Evolutionary conservation across 2,329 filamentous ascomycete species (phyloP).

Genomic region (Ustulina deusta): DNA sequence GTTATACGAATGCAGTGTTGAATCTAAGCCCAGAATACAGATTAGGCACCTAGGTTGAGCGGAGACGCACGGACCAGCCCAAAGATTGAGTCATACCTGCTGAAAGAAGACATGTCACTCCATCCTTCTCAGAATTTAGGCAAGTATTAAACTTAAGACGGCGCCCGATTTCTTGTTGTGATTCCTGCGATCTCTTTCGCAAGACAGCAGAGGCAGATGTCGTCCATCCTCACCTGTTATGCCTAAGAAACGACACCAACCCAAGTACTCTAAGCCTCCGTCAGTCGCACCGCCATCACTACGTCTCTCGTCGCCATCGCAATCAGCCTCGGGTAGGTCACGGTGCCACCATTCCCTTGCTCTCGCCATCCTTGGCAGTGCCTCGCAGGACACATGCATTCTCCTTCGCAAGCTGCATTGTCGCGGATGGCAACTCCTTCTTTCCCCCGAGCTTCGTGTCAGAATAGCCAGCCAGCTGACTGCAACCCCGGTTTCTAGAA

Average conservation of each 20-base stretch:
- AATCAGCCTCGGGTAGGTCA: conserved; percentile 44
- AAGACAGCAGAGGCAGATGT: conserved; percentile 38
- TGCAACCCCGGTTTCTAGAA: conserved; percentile 39
- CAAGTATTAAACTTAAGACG: no score
- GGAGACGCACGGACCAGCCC: background rate
- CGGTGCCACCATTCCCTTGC: background rate
- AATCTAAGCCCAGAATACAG: no score
- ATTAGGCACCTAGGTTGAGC: no score
- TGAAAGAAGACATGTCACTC: background rate
- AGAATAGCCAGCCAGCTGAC: conserved; percentile 1
- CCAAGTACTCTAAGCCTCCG: conserved; percentile 69
- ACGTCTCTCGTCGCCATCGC: conserved; percentile 54
- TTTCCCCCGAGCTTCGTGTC: background rate
- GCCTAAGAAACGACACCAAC: conserved; percentile 72
- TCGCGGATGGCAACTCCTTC: background rate
- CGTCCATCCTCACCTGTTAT: conserved; percentile 54
- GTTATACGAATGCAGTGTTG: no score
- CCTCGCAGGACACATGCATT: background rate
- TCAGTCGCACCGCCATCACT: conserved; percentile 66
- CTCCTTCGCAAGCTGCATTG: background rate
- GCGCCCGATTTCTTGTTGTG: conserved; percentile 1
- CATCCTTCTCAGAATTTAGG: conserved; percentile 3
- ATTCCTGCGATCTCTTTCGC: conserved; percentile 40
- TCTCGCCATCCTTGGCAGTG: background rate
- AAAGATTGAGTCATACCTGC: background rate